Base-by-base conservation (phyloP, 1,139 yeast species). In the Wickerhamomyces sp. region DNA sequence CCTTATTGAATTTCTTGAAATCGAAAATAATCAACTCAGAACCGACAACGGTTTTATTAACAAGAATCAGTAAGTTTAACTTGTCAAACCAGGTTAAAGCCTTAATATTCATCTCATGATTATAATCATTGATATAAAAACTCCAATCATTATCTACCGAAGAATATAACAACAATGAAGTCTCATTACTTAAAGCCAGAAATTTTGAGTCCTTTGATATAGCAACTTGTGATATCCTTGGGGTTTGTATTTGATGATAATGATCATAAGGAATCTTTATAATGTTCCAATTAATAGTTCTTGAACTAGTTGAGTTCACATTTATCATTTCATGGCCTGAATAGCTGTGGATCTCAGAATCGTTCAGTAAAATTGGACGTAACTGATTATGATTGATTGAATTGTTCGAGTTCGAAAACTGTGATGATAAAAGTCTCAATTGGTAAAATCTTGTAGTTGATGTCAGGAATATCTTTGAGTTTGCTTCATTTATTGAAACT, bases 191-290 rank as follows among this genome's bases (percentile, higher is more conserved):
- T 10, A 69, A 39, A 34, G 72, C 70, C 6, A 69, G 51, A 40
- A 51, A 55, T 36, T 60, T 57, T 2, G 71, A 73, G 54, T 67
- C 68, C 40, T 61, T 63, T 36, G 69, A 65, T 4, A 63, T 58
- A 0, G 67, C 55, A 10, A 62, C 55, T 34, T 62, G 54, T 10
- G 55, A 44, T 4, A 69, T 63, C 13, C 41, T 36, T 7, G 52
- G 51, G 1, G 11, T 32, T n/a, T 30, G 30, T 10, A 55, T 27
- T 30, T 53, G 59, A 33, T 53, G 49, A 15, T 45, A 47, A 6
- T 55, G 51, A 10, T 54, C 58, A 42, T 40, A 53, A 32, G 60
- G 59, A 2, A 57, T 44, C 34, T 50, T 52, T 9, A 55, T 18
- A 9, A 44, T 45, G 32, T 52, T 49, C 60, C 60, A 57, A 34